Percentiles rank a stretch among this genome's conserved stretches.
phyloP scores from a whole-genome alignment of 805 yeast species.

The Grigorovia humatica region DNA sequence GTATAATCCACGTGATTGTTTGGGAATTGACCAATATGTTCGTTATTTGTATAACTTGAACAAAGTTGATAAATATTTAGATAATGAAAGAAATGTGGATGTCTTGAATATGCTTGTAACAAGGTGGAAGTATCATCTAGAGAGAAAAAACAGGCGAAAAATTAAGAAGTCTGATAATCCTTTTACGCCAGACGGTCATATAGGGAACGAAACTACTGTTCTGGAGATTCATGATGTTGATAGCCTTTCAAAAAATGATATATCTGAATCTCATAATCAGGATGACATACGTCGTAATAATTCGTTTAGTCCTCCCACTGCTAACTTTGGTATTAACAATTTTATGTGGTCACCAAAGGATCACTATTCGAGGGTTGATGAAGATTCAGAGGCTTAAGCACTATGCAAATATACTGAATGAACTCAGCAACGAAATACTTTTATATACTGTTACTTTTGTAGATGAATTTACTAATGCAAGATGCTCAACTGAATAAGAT shows the following conservation, averaged over 20 bases:
- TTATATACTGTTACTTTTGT: too few species aligned
- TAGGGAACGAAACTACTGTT: not conserved
- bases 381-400: not conserved
- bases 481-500: too few species aligned
- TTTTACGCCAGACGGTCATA: not conserved
- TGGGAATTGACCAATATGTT: conserved; percentile 61
- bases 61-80: conserved; percentile 39
- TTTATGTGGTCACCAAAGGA: conserved; percentile 24
- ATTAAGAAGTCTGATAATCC: not conserved
- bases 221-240: not conserved
- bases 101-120: conserved; percentile 29
- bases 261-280: not conserved
- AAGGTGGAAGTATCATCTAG: conserved; percentile 27
- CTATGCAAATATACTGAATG: not conserved
- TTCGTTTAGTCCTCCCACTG: conserved; percentile 13
- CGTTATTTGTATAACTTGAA: conserved; percentile 50
- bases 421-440: not conserved
- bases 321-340: conserved; percentile 21
- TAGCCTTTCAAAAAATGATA: not conserved
- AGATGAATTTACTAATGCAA: too few species aligned
- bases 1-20: conserved; percentile 67
- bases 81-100: conserved; percentile 26
- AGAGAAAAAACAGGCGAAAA: not conserved
- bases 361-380: not conserved
- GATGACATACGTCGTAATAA: not conserved